These are phyloP conservation scores for Starmera quercuum DNA, from an alignment of 805 yeast species.

Conservation along the genomic window DNA sequence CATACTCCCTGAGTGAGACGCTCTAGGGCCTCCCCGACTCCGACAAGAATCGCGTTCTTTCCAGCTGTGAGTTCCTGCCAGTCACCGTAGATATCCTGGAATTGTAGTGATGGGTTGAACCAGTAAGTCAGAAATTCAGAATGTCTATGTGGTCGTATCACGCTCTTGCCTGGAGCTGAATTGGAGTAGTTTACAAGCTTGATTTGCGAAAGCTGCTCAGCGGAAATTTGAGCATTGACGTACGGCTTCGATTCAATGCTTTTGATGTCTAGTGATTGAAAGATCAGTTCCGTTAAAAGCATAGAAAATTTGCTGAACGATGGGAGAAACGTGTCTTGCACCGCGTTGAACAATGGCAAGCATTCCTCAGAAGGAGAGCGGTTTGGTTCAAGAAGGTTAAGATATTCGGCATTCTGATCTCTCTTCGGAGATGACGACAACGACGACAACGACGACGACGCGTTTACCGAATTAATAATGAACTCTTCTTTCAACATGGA, in stretches of 20 bases:
- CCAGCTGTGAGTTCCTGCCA: conserved; percentile 34
- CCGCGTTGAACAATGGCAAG: conserved; percentile 17
- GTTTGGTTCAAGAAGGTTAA: conserved; percentile 34
- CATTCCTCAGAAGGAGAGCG: conserved; percentile 27
- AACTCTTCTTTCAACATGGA: neutral
- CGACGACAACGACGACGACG: too few species aligned
- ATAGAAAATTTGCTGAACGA: neutral
- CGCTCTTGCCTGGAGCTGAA: conserved; percentile 25
- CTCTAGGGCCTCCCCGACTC: conserved; percentile 37
- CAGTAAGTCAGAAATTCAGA: conserved; percentile 32
- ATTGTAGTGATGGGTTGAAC: conserved; percentile 30
- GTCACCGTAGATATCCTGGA: conserved; percentile 35
- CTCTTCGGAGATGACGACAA: too few species aligned
- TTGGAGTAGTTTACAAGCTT: conserved; percentile 9
- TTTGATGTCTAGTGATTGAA: conserved; percentile 28
- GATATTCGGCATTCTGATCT: conserved; percentile 20
- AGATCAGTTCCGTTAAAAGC: conserved; percentile 23
- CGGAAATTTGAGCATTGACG: conserved; percentile 30
- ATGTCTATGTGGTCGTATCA: conserved; percentile 35
- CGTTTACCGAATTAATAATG: neutral
- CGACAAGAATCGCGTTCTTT: conserved; percentile 28
- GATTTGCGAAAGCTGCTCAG: conserved; percentile 17
- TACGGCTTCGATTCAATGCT: conserved; percentile 21
- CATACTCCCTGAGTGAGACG: conserved; percentile 37
- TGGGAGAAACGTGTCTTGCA: conserved; percentile 10